Evolutionary conservation across 495 filamentous ascomycete genomes (phyloP).

Genomic region (Penicillium simplicissimum): DNA sequence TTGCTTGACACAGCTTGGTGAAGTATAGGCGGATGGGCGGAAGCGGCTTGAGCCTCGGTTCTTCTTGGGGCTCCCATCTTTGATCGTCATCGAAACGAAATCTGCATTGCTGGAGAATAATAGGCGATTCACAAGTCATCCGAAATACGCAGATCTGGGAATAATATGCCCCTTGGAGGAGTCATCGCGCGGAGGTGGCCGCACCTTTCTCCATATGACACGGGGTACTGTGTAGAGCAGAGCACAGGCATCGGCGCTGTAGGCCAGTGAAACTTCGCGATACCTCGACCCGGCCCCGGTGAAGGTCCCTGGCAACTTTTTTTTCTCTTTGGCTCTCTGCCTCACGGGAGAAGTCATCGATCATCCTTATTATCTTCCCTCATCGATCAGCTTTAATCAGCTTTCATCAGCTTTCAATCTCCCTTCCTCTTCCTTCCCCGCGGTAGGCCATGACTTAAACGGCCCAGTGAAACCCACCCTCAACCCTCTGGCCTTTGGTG

Average conservation of each 20-base stretch:
- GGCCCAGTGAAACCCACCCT: constrained; percentile 3
- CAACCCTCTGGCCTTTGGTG: constrained; percentile 13
- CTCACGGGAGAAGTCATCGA: background rate
- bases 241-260: constrained; percentile 28
- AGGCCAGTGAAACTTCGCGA: constrained; percentile 31
- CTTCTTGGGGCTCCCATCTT: background rate
- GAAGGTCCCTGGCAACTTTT: background rate
- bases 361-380: background rate
- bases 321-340: background rate
- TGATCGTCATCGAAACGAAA: background rate
- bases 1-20: background rate
- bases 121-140: background rate
- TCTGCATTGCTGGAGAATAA: background rate
- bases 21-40: background rate
- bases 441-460: constrained; percentile 21
- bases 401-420: constrained; percentile 6
- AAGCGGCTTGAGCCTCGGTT: background rate
- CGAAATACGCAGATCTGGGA: constrained; percentile 13
- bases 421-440: background rate
- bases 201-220: constrained; percentile 16
- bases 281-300: constrained; percentile 25
- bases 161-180: constrained; percentile 1
- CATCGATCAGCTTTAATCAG: background rate
- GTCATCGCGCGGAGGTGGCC: background rate
- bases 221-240: constrained; percentile 28